Base-by-base conservation (phyloP, 2,329 filamentous ascomycete species). In the Botrytis byssoidea region DNA sequence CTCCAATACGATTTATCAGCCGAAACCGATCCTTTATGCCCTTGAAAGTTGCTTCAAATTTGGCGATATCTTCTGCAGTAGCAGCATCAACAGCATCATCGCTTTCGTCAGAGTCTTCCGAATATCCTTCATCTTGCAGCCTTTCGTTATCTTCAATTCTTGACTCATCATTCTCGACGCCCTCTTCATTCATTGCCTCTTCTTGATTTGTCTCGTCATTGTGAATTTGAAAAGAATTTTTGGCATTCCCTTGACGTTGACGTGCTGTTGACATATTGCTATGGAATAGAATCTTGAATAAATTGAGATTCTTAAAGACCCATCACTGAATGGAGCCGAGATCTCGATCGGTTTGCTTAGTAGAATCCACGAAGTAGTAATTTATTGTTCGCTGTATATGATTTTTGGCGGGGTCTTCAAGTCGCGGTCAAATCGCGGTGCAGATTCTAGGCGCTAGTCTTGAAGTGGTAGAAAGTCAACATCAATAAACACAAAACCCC, bases 1-100 rank as follows among this genome's bases (percentile, higher is more conserved):
- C 96, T 80, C 96, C 96, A 80, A 99, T 99, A 76, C 95, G 92
- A 83, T 98, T 98, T 81, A 99, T 96, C 72, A 99, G 84, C 71
- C 95, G 91, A 83, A 95, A 99, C 74, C 91, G 90, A 79, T 93
- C 88, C 77, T 89, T 92, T 82, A 98, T 97, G 70, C 92, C 93
- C 55, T 91, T 91, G 81, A 98, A 98, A 48, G 90, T 92, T 71
- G 90, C 86, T 78, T 95, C 91, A 73, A 99, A 89, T 77, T 91
- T 93, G 70, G 90, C 89, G 89, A 99, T 99, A 82, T 99, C 96
- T 71, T 94, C 90, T 75, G 90, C 88, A 22, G 97, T 93, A 9
- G 84, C 85, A 32, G 88, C 85, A 77, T 95, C 92, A 55, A 93
- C 86, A 22, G 85, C 83, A 40, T 88, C 86, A 69, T 93, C 90